phyloP scores from a whole-genome alignment of 352 stramenopile species.

The Pythium brassicae region DNA sequence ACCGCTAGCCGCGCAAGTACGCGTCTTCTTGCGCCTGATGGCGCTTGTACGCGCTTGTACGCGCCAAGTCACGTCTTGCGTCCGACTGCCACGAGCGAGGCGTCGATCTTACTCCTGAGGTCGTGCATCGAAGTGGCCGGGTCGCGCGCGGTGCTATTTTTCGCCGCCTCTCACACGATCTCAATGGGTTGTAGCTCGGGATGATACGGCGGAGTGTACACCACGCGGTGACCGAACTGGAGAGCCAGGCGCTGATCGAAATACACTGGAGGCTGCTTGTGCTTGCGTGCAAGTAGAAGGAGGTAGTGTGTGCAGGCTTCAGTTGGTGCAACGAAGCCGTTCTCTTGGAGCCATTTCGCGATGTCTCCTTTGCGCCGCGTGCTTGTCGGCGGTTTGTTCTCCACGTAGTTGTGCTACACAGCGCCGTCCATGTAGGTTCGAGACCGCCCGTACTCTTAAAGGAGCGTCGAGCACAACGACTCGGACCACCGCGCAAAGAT shows the following conservation, averaged over 20 bases:
- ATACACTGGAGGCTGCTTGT: not conserved
- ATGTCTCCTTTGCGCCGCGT: not conserved
- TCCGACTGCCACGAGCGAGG: not conserved
- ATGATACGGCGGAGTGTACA: not conserved
- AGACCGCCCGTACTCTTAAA: not conserved
- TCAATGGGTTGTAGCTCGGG: not conserved
- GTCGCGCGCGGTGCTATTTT: not conserved
- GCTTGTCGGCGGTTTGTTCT: not conserved
- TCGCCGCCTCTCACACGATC: not conserved
- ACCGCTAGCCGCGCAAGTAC: not conserved
- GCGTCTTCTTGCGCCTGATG: not conserved
- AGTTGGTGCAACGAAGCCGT: not conserved
- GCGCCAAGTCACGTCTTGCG: not conserved
- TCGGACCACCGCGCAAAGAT: conserved; percentile 1
- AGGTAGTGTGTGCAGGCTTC: not conserved
- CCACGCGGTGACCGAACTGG: not conserved
- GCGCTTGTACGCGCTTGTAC: not conserved
- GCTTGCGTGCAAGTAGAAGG: not conserved
- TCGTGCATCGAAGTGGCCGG: not conserved
- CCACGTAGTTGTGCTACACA: not conserved
- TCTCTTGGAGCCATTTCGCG: not conserved
- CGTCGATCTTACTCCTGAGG: not conserved
- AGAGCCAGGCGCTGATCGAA: not conserved
- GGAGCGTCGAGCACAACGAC: not conserved
- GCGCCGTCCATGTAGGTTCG: not conserved